Base-by-base conservation (phyloP, 192 early-diverging fungal genomes). In the Linnemannia schmuckeri region DNA sequence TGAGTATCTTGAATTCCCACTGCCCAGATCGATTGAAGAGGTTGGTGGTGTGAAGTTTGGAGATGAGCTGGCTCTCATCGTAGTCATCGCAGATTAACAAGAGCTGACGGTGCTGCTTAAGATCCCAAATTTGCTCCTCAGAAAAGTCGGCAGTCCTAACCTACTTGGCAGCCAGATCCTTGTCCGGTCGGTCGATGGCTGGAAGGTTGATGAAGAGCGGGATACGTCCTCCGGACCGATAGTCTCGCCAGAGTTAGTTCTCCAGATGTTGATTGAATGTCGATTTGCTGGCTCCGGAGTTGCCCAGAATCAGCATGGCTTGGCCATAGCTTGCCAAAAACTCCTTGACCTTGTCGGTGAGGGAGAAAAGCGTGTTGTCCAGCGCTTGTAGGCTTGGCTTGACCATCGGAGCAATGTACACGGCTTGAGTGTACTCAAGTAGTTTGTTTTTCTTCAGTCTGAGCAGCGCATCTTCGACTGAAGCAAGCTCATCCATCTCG, bases 211-310 rank as follows among this genome's bases (percentile, higher is more conserved):
- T 61, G 54, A 57, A 22, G 7, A 75, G 20, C 30, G 74, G 74
- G 22, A 75, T 75, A 1, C 4, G 37, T 17, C 33, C 74, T 2
- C 35, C 52, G 1, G 5, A 4, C 33, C 61, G 40, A 22, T 75
- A 75, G 10, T 37, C 18, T 4, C 3, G 41, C 74, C 74, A 75
- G 3, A 75, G 74, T 0, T 57, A 5, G 52, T 55, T 3, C 27
- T 75, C 74, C 27, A 75, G 18, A 33, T 75, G 20, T 6, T 35
- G 47, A 47, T 75, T 75, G 52, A 61, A 75, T 0, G 20, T 61
- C 35, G 74, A 75, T 57, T 75, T 75, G 24, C 74, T 54, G 4
- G 74, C 52, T 57, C 74, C 74, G 22, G 74, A 75, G 30, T 75
- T 54, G 18, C 74, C 74, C 3, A 71, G 70, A 20, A 71, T 42